A percentile compares a stretch with the other conserved stretches of the same genome.
Evolutionary conservation across 352 stramenopile species (phyloP).

Genomic region (Globisporangium parvum): DNA sequence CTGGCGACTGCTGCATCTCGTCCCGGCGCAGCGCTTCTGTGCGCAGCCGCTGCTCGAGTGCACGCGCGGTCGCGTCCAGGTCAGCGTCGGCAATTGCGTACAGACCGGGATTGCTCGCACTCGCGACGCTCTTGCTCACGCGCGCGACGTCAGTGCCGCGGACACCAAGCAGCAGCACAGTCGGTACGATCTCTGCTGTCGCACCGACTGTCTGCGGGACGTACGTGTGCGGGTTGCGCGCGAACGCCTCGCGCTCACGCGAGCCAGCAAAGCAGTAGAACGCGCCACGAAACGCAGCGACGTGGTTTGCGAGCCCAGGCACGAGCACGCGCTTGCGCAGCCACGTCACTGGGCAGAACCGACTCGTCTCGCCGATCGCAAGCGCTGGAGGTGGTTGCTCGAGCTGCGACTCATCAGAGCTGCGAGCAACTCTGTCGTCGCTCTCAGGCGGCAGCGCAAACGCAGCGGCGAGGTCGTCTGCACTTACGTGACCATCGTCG

Average conservation of each 20-base stretch:
- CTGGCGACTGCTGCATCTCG: slow-evolving; percentile 7
- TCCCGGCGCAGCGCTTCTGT: slow-evolving; percentile 13
- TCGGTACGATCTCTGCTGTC: slow-evolving; percentile 30
- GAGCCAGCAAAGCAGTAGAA: slow-evolving; percentile 55
- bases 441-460: slow-evolving; percentile 20
- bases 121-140: slow-evolving; percentile 5
- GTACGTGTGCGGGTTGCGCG: slow-evolving; percentile 39
- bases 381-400: neutral
- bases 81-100: slow-evolving; percentile 17
- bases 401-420: neutral
- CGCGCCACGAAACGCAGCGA: slow-evolving; percentile 33
- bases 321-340: slow-evolving; percentile 24
- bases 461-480: slow-evolving; percentile 22
- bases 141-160: slow-evolving; percentile 20
- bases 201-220: slow-evolving; percentile 20
- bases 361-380: slow-evolving; percentile 40
- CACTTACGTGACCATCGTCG: slow-evolving; percentile 29
- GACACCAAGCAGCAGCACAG: slow-evolving; percentile 48
- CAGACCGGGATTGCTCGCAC: neutral
- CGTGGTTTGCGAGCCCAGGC: slow-evolving; percentile 30
- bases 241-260: slow-evolving; percentile 34
- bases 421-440: slow-evolving; percentile 1
- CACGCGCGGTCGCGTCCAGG: neutral
- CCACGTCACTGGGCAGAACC: slow-evolving; percentile 68
- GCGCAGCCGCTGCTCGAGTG: slow-evolving; percentile 11